Percentiles rank a stretch among this genome's conserved stretches.
Conservation (phyloP, 495 filamentous ascomycete species). For the Pseudevernia furfuracea region DNA sequence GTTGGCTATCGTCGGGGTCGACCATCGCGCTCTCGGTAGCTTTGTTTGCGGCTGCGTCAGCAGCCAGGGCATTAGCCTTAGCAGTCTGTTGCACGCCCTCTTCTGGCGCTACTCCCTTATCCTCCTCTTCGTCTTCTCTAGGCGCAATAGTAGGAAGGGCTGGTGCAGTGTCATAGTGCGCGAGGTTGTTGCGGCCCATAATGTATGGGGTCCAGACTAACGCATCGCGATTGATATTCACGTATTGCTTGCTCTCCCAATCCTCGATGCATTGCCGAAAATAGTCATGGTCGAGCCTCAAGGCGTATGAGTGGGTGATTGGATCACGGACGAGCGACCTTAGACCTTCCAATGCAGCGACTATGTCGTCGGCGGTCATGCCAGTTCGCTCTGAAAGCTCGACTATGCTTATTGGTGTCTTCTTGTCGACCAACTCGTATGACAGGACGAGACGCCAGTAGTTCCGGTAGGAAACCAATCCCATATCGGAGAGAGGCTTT, state of each 20-base stretch:
- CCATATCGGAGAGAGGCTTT: conserved; percentile 97
- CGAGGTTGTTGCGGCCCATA: conserved; percentile 81
- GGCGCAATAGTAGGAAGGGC: conserved; percentile 83
- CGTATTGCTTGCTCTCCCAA: conserved; percentile 79
- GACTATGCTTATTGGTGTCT: conserved; percentile 59
- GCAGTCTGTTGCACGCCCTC: conserved; percentile 33
- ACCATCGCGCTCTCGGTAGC: conserved; percentile 20
- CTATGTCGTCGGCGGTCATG: conserved; percentile 92
- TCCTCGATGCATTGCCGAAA: conserved; percentile 77
- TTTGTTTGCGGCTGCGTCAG: conserved; percentile 20
- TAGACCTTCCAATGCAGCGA: conserved; percentile 83
- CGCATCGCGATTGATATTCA: conserved; percentile 70
- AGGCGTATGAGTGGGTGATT: conserved; percentile 75
- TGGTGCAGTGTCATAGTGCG: conserved; percentile 73
- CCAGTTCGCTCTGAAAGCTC: conserved; percentile 86
- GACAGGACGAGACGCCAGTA: conserved; percentile 91
- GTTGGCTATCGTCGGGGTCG: conserved; percentile 24
- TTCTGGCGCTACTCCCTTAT: conserved; percentile 48
- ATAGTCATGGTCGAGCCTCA: conserved; percentile 74
- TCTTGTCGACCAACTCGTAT: conserved; percentile 63
- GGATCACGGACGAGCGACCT: conserved; percentile 86
- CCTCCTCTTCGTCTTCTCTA: conserved; percentile 59
- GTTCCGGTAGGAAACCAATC: conserved; percentile 89
- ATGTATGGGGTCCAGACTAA: conserved; percentile 97
- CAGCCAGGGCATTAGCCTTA: conserved; percentile 18